Evolutionary conservation across 78 protist genomes (phyloP).

Genomic region (Pigoraptor vietnamica): DNA sequence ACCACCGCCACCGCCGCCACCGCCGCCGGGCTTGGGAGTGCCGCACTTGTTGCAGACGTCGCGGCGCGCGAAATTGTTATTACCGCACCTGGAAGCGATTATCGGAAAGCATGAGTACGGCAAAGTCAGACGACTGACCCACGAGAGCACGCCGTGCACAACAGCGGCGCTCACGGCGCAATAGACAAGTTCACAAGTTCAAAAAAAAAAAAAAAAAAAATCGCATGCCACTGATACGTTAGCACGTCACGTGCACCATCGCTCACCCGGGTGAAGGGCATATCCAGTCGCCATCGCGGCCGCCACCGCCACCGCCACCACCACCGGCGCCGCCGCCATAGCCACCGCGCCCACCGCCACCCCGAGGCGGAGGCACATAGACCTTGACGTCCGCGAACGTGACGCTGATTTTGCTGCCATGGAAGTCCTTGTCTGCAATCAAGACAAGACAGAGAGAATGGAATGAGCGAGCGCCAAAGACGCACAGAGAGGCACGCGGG

Average conservation of each 20-base stretch:
- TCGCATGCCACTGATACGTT: not conserved
- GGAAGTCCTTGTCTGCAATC: not conserved
- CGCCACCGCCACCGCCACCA: conserved; percentile 35
- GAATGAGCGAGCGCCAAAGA: too few relatives aligned
- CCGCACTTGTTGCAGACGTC: not conserved
- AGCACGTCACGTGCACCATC: not conserved
- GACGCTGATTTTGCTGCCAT: not conserved
- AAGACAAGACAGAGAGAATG: not conserved
- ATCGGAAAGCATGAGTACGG: too few relatives aligned
- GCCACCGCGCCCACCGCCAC: conserved; percentile 1
- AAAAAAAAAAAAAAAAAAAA: too few relatives aligned
- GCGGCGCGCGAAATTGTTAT: not conserved
- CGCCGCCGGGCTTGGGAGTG: conserved; percentile 4
- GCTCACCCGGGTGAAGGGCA: not conserved
- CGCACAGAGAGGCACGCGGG: not conserved
- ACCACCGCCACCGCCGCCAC: not conserved
- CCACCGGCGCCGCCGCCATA: not conserved
- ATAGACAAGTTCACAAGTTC: not conserved
- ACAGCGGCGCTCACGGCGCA: too few relatives aligned
- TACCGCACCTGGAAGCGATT: not conserved
- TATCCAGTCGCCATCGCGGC: conserved; percentile 1
- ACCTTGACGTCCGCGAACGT: not conserved
- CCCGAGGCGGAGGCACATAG: not conserved
- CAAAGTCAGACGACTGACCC: not conserved
- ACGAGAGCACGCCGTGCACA: too few relatives aligned